Evolutionary conservation across 495 filamentous ascomycete species (phyloP), one percentile per base, ranked within the genome.

Genomic region (Podospora bellae-mahoneyi): DNA sequence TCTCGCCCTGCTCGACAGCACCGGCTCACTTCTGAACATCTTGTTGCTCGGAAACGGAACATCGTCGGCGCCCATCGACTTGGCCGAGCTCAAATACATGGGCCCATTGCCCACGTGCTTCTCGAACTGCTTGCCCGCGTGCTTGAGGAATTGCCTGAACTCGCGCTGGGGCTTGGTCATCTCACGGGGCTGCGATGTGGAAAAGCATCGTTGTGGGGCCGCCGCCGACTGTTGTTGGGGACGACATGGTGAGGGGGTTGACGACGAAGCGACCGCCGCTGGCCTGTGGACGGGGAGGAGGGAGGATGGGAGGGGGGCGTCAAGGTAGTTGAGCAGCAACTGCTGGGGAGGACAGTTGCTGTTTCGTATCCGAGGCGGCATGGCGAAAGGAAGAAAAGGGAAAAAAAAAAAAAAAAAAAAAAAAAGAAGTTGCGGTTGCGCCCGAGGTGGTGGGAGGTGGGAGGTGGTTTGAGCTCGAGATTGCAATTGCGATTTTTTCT

Each of bases 41-140:
- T 67, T 72, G 76, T 98, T 98, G 54, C 86, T 70, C 0, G 93
- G 93, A 72, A 96, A 98, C 0, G 92, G 92, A 61, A 74, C 9
- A 13, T 48, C 72, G 54, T 71, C 59, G 28, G 59, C 18, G 4
- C 23, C 10, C 18, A 30, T 28, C 13, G 2, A 3, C 26, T 62
- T 10, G 18, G 0, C 4, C 53, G 54, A 48, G 28, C 26, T 23
- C 3, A 77, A 23, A 27, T 76, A 74, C 57, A 65, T 70, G 1
- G 69, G 65, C 18, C 48, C n/a, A 27, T 66, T 54, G 3, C 6
- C 7, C 19, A 27, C 66, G 15, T 67, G 59, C 4, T 67, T 39
- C 53, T 64, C 62, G 16, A 69, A 68, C 54, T 60, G 28, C 16
- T 39, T 34, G 15, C 66, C 68, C 6, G 32, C 59, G 4, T 48